These are phyloP conservation scores for Nitzschia inconspicua DNA, from an alignment of 108 stramenopile genomes.

Conservation along the genomic window DNA sequence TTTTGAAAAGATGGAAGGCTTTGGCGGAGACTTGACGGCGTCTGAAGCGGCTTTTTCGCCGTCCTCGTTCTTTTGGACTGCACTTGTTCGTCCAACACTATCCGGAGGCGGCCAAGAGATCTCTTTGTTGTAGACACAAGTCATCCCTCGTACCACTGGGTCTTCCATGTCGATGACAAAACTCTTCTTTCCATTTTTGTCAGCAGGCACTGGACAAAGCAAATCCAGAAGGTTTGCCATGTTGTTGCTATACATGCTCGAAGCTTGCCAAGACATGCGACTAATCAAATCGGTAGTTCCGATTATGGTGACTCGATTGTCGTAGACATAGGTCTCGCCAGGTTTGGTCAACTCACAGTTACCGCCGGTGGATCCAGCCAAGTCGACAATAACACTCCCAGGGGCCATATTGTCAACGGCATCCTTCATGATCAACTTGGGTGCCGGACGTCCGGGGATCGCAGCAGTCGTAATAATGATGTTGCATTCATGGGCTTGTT, in stretches of 20 bases:
- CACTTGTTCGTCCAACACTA: conserved; percentile 39
- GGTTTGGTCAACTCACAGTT: conserved; percentile 80
- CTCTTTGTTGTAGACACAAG: conserved; percentile 41
- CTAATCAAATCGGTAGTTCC: conserved; percentile 79
- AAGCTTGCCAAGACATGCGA: conserved; percentile 72
- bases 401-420: conserved; percentile 75
- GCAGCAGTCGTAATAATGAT: conserved; percentile 89
- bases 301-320: conserved; percentile 74
- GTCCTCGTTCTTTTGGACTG: conserved; percentile 6
- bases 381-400: conserved; percentile 84
- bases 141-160: conserved; percentile 69
- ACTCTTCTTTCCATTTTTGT: conserved; percentile 20
- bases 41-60: background rate
- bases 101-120: conserved; percentile 73
- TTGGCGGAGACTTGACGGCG: conserved; percentile 5
- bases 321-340: conserved; percentile 49
- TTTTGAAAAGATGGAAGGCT: conserved; percentile 38
- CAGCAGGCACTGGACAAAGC: conserved; percentile 40
- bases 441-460: conserved; percentile 84
- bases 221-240: conserved; percentile 77
- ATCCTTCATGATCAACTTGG: conserved; percentile 77
- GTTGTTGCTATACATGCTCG: conserved; percentile 85
- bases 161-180: conserved; percentile 58
- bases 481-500: conserved; percentile 70
- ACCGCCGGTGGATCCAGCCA: conserved; percentile 88